Conservation (phyloP, 192 early-diverging fungal genomes). For the Rhizoclosmatium sp. region DNA sequence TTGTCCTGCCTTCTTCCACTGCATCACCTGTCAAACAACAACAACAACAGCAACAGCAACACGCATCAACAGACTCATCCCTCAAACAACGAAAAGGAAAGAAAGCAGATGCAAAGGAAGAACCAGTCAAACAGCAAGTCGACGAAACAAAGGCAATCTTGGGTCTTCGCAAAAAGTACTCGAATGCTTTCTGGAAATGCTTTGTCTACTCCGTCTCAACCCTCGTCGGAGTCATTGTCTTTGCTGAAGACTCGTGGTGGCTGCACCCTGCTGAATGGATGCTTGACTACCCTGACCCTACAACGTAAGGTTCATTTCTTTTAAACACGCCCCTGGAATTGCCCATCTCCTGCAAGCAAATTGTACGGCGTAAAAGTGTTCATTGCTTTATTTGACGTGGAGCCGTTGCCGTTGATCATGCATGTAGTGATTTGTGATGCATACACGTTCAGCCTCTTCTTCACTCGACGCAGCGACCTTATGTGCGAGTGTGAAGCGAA, state of each 20-base stretch:
- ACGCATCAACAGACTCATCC: not conserved
- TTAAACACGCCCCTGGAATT: not conserved
- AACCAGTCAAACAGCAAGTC: not conserved
- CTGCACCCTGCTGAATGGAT: slow-evolving; percentile 29
- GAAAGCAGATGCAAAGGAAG: not conserved
- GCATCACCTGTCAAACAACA: not conserved
- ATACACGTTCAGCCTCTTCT: no score
- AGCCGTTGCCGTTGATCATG: no score
- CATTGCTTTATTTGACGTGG: no score
- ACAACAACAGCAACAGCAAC: not conserved
- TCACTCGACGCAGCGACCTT: no score
- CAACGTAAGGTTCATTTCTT: slow-evolving; percentile 7
- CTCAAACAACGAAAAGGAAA: slow-evolving; percentile 20
- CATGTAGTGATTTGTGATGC: no score
- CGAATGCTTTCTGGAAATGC: slow-evolving; percentile 30
- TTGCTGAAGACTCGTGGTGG: slow-evolving; percentile 33
- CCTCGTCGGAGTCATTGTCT: slow-evolving; percentile 28
- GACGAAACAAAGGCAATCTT: slow-evolving; percentile 20
- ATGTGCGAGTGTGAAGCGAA: no score
- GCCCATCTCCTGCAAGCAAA: not conserved
- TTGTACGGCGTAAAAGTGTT: no score
- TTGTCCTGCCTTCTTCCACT: not conserved
- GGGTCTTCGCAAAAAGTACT: slow-evolving; percentile 15
- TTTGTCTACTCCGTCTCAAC: slow-evolving; percentile 30
- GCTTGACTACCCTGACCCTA: slow-evolving; percentile 33